These are phyloP conservation scores for Macadamia tetraphylla DNA, from an alignment of 164 flowering plant species.

Conservation along the genomic window DNA sequence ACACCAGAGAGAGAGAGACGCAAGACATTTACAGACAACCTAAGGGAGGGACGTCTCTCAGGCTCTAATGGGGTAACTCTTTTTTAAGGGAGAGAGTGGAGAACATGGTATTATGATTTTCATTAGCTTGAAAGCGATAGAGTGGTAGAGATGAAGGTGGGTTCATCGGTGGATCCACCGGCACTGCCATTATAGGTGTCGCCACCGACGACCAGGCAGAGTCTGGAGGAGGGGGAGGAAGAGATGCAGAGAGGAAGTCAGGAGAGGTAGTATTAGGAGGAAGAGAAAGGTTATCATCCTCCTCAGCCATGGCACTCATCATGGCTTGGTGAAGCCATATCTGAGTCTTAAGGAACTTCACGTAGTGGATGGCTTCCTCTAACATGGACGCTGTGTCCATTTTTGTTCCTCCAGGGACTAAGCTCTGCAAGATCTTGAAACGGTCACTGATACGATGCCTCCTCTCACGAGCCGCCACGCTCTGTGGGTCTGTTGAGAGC, in stretches of 20 bases:
- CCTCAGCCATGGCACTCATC: slow-evolving; percentile 21
- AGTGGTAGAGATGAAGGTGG: not conserved
- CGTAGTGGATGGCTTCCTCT: slow-evolving; percentile 79
- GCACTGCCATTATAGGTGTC: not conserved
- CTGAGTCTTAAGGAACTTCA: slow-evolving; percentile 71
- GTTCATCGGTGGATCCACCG: not conserved
- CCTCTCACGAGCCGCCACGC: slow-evolving; percentile 76
- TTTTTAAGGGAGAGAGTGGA: not conserved
- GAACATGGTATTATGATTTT: not conserved
- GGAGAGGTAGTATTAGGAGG: not conserved
- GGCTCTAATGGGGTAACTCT: too few relatives aligned
- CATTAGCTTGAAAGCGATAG: slow-evolving; percentile 8
- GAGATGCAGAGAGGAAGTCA: not conserved
- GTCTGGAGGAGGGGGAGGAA: not conserved
- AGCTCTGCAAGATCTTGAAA: slow-evolving; percentile 67
- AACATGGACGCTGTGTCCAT: slow-evolving; percentile 85
- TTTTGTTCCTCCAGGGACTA: slow-evolving; percentile 75
- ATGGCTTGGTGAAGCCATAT: slow-evolving; percentile 64
- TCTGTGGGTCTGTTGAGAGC: slow-evolving; percentile 83
- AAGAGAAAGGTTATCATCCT: not conserved
- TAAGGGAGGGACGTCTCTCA: too few relatives aligned
- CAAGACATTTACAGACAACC: too few relatives aligned
- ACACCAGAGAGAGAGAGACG: too few relatives aligned
- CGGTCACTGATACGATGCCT: slow-evolving; percentile 74
- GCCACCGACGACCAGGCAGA: not conserved